Evolutionary conservation across 345 rosid genomes (phyloP), one percentile per base, ranked within the genome.

Genomic region (Eutrema heterophyllum): DNA sequence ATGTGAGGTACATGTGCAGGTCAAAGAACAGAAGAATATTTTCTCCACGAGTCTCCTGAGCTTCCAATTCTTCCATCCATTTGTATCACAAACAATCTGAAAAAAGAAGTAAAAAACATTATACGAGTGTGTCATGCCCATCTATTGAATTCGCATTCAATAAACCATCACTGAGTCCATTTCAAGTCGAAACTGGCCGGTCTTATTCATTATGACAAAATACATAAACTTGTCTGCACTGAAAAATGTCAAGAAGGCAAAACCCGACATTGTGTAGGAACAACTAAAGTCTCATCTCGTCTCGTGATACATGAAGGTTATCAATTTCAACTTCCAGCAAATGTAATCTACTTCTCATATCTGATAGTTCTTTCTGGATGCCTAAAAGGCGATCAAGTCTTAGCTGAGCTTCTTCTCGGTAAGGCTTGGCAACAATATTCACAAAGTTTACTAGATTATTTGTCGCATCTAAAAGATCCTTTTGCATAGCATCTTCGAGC

Each of bases 401-500:
- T 54, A 54, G 67, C 73, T 83, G 87, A 3, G 97, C 96, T 53
- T 88, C 92, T 60, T 85, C 97, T 83, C 66, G 89, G 71, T 86
- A 90, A 13, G 99, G 97, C 77, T 83, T 89, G 79, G 89, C 89
- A 32, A 84, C 76, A 7, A 64, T 76, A 69, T 70, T 81, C 26
- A 89, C 89, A 58, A 85, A 88, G 56, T 78, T 83, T 32, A 83
- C 86, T 78, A 95, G 55, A 75, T 84, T 83, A 32, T 18, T 27
- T 14, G 82, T 46, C 1, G 87, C 79, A 78, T 84, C 89, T 67
- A 46, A 44, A 57, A 90, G 88, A 85, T 95, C 99, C 74, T 84
- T 90, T 67, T 81, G 87, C 99, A 95, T 95, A 51, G 96, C 92
- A 51, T 84, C 92, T 76, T 95, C 99, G 16, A 95, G 83, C 72